Percentiles rank a stretch among this genome's conserved stretches.
phyloP scores from a whole-genome alignment of 805 yeast genomes.

The Metschnikowia aberdeeniae region DNA sequence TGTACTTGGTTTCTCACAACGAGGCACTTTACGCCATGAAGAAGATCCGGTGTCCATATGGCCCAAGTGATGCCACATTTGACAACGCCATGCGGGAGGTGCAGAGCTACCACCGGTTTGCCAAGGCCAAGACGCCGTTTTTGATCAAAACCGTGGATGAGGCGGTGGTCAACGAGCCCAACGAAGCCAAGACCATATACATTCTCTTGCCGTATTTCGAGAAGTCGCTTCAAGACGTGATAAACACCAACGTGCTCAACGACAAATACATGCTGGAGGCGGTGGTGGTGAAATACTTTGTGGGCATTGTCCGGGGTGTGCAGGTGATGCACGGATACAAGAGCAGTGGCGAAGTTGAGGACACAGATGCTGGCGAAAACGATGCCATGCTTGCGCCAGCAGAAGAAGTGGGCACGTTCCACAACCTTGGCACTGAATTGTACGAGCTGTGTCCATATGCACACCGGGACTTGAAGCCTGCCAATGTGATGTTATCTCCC shows the following conservation, averaged over 20 bases:
- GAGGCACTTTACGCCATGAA: constrained; percentile 62
- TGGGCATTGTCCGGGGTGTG: constrained; percentile 72
- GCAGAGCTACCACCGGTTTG: constrained; percentile 66
- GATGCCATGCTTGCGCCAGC: constrained; percentile 23
- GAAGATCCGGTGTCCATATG: constrained; percentile 84
- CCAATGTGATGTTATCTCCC: constrained; percentile 74
- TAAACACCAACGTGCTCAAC: constrained; percentile 59
- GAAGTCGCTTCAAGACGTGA: constrained; percentile 72
- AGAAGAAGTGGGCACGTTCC: constrained; percentile 19
- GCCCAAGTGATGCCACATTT: constrained; percentile 63
- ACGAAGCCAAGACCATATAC: constrained; percentile 76
- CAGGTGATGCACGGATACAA: constrained; percentile 70
- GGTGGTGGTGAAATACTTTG: constrained; percentile 58
- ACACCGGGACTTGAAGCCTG: constrained; percentile 86
- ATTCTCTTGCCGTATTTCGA: constrained; percentile 76
- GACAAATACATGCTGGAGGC: constrained; percentile 51
- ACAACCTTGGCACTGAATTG: constrained; percentile 40
- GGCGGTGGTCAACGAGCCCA: constrained; percentile 63
- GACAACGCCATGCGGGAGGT: constrained; percentile 71
- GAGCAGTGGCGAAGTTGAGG: constrained; percentile 15
- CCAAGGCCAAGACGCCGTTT: constrained; percentile 50
- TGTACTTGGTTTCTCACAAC: constrained; percentile 62
- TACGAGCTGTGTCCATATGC: constrained; percentile 66
- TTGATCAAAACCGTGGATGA: constrained; percentile 71
- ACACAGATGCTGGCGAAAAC: constrained; percentile 13